A percentile compares a stretch with the other conserved stretches of the same genome.
These are phyloP conservation scores for Pichia sp. DNA, from an alignment of 1,139 yeast species.

Conservation along the genomic window DNA sequence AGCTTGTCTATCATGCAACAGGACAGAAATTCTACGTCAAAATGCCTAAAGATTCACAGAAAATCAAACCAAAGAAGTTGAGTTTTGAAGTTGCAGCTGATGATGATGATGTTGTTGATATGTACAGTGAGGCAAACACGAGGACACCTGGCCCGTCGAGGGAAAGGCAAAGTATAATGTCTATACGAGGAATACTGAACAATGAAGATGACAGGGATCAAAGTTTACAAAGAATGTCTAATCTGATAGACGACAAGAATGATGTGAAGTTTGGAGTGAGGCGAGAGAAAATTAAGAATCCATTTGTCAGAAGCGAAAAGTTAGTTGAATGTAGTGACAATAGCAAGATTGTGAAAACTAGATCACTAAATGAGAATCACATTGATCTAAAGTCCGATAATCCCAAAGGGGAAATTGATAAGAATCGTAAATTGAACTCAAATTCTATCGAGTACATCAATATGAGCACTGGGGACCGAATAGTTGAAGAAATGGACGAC, in stretches of 20 bases:
- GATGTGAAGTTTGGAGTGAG: slow-evolving; percentile 8
- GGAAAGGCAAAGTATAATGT: slow-evolving; percentile 5
- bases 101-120: background rate
- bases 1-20: slow-evolving; percentile 24
- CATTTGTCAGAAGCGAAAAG: no score
- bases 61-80: slow-evolving; percentile 21
- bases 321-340: no score
- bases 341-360: no score
- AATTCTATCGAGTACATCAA: slow-evolving; percentile 19
- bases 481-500: slow-evolving; percentile 17
- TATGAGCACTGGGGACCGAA: slow-evolving; percentile 19
- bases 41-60: slow-evolving; percentile 19
- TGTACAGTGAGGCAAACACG: background rate
- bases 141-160: background rate
- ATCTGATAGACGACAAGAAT: background rate
- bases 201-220: background rate
- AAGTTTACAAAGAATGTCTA: background rate
- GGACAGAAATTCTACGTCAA: slow-evolving; percentile 20
- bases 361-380: no score
- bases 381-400: no score
- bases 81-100: no score
- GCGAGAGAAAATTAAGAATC: slow-evolving; percentile 21
- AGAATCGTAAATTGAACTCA: no score
- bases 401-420: no score
- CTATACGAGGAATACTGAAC: slow-evolving; percentile 7